A percentile compares a stretch with the other conserved stretches of the same genome.
Conservation (phyloP, 495 filamentous ascomycete genomes). For the Penicillium paradoxum region DNA sequence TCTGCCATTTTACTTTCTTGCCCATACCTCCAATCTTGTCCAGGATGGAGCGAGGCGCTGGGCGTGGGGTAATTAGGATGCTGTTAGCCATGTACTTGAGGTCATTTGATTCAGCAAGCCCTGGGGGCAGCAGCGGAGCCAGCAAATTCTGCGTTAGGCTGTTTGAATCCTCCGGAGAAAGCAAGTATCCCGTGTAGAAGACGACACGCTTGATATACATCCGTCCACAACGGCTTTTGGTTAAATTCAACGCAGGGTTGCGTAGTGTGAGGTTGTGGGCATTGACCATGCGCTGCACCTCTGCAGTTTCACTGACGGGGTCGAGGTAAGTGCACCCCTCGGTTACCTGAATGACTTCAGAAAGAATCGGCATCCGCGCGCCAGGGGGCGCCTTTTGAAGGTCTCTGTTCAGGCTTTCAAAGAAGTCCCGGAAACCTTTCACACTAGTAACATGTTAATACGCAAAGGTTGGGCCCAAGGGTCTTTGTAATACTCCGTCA, state of each 20-base stretch:
- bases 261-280: slow-evolving; percentile 63
- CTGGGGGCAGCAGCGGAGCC: slow-evolving; percentile 45
- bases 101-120: slow-evolving; percentile 52
- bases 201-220: slow-evolving; percentile 77
- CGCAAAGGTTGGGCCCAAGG: not conserved
- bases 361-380: slow-evolving; percentile 55
- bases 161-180: slow-evolving; percentile 63
- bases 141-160: slow-evolving; percentile 63
- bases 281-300: slow-evolving; percentile 87
- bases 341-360: slow-evolving; percentile 83
- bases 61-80: slow-evolving; percentile 79
- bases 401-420: slow-evolving; percentile 63
- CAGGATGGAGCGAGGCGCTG: slow-evolving; percentile 60
- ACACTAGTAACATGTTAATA: slow-evolving; percentile 42
- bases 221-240: slow-evolving; percentile 34
- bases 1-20: slow-evolving; percentile 73
- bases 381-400: slow-evolving; percentile 31
- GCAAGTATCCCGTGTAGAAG: slow-evolving; percentile 92
- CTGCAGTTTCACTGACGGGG: slow-evolving; percentile 73
- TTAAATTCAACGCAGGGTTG: slow-evolving; percentile 29
- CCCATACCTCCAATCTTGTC: slow-evolving; percentile 82
- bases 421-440: slow-evolving; percentile 76
- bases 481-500: not conserved
- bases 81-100: slow-evolving; percentile 82
- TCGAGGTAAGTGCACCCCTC: slow-evolving; percentile 74